phyloP scores from a whole-genome alignment of 2,329 filamentous ascomycete genomes.

The Grosmannia clavigera region DNA sequence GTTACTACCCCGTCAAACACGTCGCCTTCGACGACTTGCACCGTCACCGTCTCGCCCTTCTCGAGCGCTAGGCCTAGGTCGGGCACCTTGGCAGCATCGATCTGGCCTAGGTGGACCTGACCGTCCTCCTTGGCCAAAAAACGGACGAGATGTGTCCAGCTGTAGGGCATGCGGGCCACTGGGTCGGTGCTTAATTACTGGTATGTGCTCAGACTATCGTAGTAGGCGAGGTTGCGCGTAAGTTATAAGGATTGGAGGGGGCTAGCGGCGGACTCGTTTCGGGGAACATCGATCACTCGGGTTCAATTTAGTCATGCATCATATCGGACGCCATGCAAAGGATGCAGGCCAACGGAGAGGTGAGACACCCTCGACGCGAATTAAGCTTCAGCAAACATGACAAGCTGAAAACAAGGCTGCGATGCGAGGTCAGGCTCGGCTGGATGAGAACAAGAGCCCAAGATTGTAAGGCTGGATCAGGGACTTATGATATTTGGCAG shows the following conservation, averaged over 20 bases:
- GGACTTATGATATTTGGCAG: no score
- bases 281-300: neutral
- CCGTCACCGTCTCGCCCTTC: constrained; percentile 20
- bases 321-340: no score
- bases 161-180: constrained; percentile 1
- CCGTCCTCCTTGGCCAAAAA: constrained; percentile 29
- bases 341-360: no score
- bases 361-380: no score
- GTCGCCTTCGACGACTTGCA: constrained; percentile 21
- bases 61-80: constrained; percentile 23
- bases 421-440: no score
- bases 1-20: constrained; percentile 24
- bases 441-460: no score
- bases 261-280: neutral
- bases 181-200: neutral
- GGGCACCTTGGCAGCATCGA: constrained; percentile 19
- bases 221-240: neutral
- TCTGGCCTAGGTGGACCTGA: constrained; percentile 25
- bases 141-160: constrained; percentile 27
- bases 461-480: no score
- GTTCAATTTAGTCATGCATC: no score
- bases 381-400: no score
- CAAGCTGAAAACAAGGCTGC: no score
- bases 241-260: neutral
- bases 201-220: neutral